Conservation (phyloP, 169 alveolate species). For the Perkinsus olseni region DNA sequence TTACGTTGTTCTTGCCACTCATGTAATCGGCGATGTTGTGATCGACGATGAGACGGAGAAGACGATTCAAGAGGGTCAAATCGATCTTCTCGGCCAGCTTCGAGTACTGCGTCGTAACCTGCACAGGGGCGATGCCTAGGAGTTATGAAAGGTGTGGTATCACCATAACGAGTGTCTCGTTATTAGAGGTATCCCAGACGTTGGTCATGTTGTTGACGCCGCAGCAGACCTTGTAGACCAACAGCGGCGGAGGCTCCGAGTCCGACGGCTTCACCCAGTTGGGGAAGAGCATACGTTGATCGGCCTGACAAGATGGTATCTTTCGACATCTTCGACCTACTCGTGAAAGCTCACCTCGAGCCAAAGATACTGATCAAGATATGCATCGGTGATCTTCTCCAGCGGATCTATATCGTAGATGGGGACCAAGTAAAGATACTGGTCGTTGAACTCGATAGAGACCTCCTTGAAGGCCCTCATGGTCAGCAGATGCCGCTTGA, state of each 20-base stretch:
- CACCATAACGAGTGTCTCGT: not conserved
- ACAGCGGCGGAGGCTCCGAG: conserved; percentile 99
- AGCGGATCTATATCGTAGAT: conserved; percentile 99
- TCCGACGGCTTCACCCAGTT: conserved; percentile 99
- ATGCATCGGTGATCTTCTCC: conserved; percentile 99
- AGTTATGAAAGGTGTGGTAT: not conserved
- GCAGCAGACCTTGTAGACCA: conserved; percentile 97
- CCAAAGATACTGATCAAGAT: conserved; percentile 98
- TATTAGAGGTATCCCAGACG: conserved; percentile 91
- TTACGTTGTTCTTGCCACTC: conserved; percentile 96
- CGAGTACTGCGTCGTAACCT: not conserved
- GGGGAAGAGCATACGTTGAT: conserved; percentile 94
- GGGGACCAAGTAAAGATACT: conserved; percentile 95
- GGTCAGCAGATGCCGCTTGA: conserved; percentile 96
- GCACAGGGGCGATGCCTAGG: conserved; percentile 7
- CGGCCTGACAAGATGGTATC: conserved; percentile 77
- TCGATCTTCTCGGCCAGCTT: conserved; percentile 93
- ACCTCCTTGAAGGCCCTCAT: conserved; percentile 99
- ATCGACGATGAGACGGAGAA: conserved; percentile 95
- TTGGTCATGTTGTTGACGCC: conserved; percentile 97
- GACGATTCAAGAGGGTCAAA: conserved; percentile 90
- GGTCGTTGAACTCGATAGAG: conserved; percentile 95
- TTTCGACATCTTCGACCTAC: not conserved
- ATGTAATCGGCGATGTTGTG: conserved; percentile 99
- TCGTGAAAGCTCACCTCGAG: not conserved